These are phyloP conservation scores for Fusarium oligoseptatum DNA, from an alignment of 2,329 filamentous ascomycete species.

Conservation along the genomic window DNA sequence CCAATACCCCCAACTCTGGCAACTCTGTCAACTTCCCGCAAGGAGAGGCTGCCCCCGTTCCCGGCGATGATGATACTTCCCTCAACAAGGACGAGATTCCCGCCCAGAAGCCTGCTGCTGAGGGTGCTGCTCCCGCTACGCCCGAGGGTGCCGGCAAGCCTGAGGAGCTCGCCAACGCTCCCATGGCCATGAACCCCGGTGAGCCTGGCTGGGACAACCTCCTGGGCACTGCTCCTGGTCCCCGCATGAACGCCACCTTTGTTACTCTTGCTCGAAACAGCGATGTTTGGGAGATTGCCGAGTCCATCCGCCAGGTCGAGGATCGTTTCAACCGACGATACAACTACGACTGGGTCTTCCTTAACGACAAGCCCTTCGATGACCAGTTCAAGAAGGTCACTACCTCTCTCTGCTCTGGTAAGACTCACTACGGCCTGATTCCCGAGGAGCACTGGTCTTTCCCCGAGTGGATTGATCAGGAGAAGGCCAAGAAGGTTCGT, in stretches of 20 bases:
- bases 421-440: conserved; percentile 90
- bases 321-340: conserved; percentile 98
- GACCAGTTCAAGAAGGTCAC: conserved; percentile 95
- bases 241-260: conserved; percentile 96
- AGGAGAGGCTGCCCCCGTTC: conserved; percentile 31
- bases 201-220: conserved; percentile 68
- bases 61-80: conserved; percentile 28
- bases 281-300: conserved; percentile 96
- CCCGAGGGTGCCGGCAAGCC: conserved; percentile 20
- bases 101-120: conserved; percentile 37
- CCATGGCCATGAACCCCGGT: conserved; percentile 64
- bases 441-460: conserved; percentile 96
- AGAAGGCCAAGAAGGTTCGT: conserved; percentile 89
- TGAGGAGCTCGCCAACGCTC: conserved; percentile 21
- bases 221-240: conserved; percentile 68
- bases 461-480: conserved; percentile 94
- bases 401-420: conserved; percentile 89
- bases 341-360: conserved; percentile 99
- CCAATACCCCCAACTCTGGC: conserved; percentile 35
- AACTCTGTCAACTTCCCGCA: conserved; percentile 44
- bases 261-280: conserved; percentile 93
- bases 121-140: conserved; percentile 22
- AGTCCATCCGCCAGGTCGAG: conserved; percentile 95
- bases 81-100: conserved; percentile 36
- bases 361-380: conserved; percentile 96